Conservation (phyloP, 2,329 filamentous ascomycete genomes). For the Claviceps africana region DNA sequence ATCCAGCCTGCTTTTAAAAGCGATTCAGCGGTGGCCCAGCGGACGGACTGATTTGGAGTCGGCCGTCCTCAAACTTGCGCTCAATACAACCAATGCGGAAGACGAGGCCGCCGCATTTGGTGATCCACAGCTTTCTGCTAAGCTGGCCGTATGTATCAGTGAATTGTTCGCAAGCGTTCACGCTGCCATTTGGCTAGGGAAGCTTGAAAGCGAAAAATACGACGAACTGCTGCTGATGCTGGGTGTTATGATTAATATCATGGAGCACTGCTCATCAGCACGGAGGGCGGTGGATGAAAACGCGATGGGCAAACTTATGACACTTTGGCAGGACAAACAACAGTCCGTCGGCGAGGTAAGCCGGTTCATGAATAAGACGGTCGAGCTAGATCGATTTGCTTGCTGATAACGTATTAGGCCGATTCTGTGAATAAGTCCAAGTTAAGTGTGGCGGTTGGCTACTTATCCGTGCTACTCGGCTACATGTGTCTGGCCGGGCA, state of each 20-base stretch:
- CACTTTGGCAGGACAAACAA: slow-evolving; percentile 53
- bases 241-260: slow-evolving; percentile 75
- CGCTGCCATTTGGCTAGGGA: slow-evolving; percentile 31
- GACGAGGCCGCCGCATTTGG: slow-evolving; percentile 57
- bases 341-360: slow-evolving; percentile 54
- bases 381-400: not conserved
- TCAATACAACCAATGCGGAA: slow-evolving; percentile 80
- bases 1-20: slow-evolving; percentile 16
- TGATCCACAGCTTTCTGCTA: slow-evolving; percentile 37
- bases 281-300: slow-evolving; percentile 24
- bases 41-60: slow-evolving; percentile 15
- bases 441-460: slow-evolving; percentile 72
- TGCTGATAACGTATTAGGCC: slow-evolving; percentile 29
- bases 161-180: slow-evolving; percentile 34
- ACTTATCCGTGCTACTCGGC: slow-evolving; percentile 70
- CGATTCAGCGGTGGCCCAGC: slow-evolving; percentile 18
- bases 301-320: slow-evolving; percentile 45
- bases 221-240: slow-evolving; percentile 66
- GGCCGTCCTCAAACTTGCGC: slow-evolving; percentile 42
- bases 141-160: slow-evolving; percentile 36
- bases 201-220: slow-evolving; percentile 37
- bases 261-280: slow-evolving; percentile 59
- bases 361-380: slow-evolving; percentile 5
- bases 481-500: slow-evolving; percentile 53
- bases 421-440: slow-evolving; percentile 62